phyloP scores from a whole-genome alignment of 768 basidiomycete species.

The Tylopilus sp. region DNA sequence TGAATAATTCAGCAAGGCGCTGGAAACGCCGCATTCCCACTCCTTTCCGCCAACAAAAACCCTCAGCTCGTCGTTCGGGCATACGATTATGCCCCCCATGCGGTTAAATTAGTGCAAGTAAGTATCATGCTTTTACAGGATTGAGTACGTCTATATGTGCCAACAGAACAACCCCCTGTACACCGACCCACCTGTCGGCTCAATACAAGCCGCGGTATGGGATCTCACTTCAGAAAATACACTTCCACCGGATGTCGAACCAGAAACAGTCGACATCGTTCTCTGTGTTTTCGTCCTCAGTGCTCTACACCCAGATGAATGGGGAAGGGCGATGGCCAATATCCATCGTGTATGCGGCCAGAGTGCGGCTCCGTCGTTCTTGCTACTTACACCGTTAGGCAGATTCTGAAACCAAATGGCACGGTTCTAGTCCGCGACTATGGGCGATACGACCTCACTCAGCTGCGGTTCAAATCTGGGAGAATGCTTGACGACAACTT shows the following conservation, averaged over 20 bases:
- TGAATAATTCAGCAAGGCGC: constrained; percentile 54
- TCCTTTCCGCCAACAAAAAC: constrained; percentile 81
- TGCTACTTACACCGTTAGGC: background rate
- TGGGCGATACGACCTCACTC: constrained; percentile 91
- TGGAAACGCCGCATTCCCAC: constrained; percentile 92
- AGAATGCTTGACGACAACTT: constrained; percentile 91
- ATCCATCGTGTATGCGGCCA: constrained; percentile 58
- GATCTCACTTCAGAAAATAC: constrained; percentile 68
- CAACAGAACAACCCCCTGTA: constrained; percentile 72
- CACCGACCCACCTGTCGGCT: constrained; percentile 58
- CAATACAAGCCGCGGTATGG: constrained; percentile 83
- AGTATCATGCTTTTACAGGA: constrained; percentile 10
- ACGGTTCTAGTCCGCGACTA: constrained; percentile 87
- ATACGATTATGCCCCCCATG: constrained; percentile 88
- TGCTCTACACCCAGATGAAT: constrained; percentile 91
- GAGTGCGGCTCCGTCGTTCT: background rate
- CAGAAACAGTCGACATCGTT: constrained; percentile 77
- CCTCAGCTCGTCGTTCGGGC: constrained; percentile 70
- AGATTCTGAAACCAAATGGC: constrained; percentile 93
- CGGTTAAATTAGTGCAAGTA: constrained; percentile 87
- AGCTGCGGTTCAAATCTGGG: constrained; percentile 86
- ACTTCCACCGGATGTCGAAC: constrained; percentile 61
- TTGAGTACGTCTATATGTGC: background rate
- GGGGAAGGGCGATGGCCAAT: constrained; percentile 79
- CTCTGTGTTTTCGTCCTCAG: constrained; percentile 94